Conservation (phyloP, 2,329 filamentous ascomycete species). For the Mariannaea elegans region DNA sequence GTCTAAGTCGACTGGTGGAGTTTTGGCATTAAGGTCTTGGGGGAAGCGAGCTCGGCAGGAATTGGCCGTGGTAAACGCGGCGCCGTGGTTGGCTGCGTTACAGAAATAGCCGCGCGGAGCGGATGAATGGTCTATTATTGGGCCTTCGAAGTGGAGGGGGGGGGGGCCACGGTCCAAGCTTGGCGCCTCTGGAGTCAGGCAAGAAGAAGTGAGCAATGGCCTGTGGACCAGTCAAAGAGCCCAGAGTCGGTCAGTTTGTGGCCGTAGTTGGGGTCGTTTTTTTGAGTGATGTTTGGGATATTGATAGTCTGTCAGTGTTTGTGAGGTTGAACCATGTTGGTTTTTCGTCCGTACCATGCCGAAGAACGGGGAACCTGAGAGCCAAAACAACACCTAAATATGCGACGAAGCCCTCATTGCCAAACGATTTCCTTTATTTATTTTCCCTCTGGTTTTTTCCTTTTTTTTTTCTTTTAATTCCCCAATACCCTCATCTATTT, state of each 20-base stretch:
- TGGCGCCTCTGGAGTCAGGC: constrained; percentile 14
- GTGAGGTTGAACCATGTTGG: no score
- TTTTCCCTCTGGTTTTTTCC: not conserved
- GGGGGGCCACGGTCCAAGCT: not conserved
- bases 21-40: constrained; percentile 1
- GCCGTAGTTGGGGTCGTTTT: not conserved
- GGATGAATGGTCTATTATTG: constrained; percentile 31
- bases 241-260: not conserved
- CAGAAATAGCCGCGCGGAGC: constrained; percentile 38
- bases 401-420: not conserved
- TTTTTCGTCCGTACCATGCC: no score
- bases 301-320: no score
- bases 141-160: not conserved
- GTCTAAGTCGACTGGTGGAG: constrained; percentile 11
- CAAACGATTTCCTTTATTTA: not conserved
- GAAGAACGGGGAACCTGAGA: not conserved
- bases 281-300: not conserved
- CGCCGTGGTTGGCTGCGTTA: constrained; percentile 35
- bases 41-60: constrained; percentile 5
- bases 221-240: constrained; percentile 1
- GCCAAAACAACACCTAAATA: not conserved
- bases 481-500: no score
- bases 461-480: not conserved
- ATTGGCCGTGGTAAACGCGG: constrained; percentile 8
- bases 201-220: not conserved